phyloP scores from a whole-genome alignment of 208 protist genomes.

The Porcisia deanei region DNA sequence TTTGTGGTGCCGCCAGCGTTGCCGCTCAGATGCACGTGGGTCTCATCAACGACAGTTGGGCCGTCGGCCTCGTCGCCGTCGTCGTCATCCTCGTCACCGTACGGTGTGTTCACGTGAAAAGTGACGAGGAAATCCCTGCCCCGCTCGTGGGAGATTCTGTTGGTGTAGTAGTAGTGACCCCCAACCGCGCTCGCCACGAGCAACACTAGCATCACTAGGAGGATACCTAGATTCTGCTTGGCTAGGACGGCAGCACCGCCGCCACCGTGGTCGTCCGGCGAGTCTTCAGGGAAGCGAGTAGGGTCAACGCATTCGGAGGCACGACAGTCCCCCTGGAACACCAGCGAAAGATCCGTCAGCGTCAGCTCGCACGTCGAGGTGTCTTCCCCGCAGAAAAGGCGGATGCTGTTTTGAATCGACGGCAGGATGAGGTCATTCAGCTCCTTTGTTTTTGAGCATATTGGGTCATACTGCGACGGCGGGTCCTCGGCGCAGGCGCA shows the following conservation, averaged over 20 bases:
- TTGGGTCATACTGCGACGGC: conserved; percentile 52
- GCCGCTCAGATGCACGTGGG: not conserved
- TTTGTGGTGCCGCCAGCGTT: not conserved
- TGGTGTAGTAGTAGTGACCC: conserved; percentile 39
- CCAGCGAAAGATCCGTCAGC: conserved; percentile 54
- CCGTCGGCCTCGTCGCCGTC: not conserved
- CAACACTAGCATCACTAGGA: conserved; percentile 36
- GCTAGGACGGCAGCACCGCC: conserved; percentile 9
- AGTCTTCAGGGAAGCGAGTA: conserved; percentile 41
- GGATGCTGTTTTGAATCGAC: conserved; percentile 60
- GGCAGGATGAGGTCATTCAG: conserved; percentile 63
- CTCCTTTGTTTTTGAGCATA: conserved; percentile 57
- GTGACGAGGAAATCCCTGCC: conserved; percentile 60
- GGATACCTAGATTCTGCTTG: conserved; percentile 24
- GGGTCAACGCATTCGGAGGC: conserved; percentile 79
- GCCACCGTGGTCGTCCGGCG: conserved; percentile 13
- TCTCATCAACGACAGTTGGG: not conserved
- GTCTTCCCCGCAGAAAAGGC: conserved; percentile 40
- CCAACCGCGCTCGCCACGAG: conserved; percentile 32
- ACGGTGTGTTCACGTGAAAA: conserved; percentile 46
- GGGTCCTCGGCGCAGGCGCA: conserved; percentile 78
- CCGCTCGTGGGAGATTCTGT: conserved; percentile 29
- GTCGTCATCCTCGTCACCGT: conserved; percentile 8
- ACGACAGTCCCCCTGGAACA: conserved; percentile 70
- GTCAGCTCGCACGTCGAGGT: conserved; percentile 49